Percentiles rank a stretch among this genome's conserved stretches.
phyloP scores from a whole-genome alignment of 208 protist species.

The Porcisia hertigi region DNA sequence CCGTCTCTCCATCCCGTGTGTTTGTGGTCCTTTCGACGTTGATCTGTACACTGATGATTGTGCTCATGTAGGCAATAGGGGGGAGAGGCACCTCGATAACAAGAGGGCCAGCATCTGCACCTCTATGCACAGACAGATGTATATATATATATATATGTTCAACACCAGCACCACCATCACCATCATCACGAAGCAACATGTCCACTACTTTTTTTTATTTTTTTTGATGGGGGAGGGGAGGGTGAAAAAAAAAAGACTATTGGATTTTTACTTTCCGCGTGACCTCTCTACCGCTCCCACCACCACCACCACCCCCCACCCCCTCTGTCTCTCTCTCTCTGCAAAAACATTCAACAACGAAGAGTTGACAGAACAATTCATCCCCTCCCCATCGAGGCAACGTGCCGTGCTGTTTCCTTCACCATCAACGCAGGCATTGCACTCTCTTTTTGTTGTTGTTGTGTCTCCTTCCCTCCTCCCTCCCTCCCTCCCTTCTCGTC shows the following conservation, averaged over 20 bases:
- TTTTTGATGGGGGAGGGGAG: neutral
- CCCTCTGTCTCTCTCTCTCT: too few relatives aligned
- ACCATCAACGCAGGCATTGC: too few relatives aligned
- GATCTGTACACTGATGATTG: neutral
- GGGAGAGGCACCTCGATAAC: neutral
- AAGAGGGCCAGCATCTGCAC: neutral
- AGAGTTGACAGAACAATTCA: too few relatives aligned
- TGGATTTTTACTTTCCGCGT: neutral
- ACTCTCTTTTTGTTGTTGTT: too few relatives aligned
- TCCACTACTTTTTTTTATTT: neutral
- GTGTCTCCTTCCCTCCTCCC: too few relatives aligned
- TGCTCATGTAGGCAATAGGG: neutral
- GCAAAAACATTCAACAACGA: too few relatives aligned
- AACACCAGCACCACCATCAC: neutral
- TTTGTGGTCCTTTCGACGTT: conserved; percentile 3
- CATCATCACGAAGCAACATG: neutral
- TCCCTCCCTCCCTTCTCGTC: too few relatives aligned
- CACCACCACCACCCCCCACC: too few relatives aligned
- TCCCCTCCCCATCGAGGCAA: too few relatives aligned
- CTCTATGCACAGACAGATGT: neutral
- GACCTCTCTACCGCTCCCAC: too few relatives aligned
- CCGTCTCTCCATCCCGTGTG: neutral
- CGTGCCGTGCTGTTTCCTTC: too few relatives aligned
- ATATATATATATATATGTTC: neutral
- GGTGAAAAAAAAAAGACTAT: too few relatives aligned